Evolutionary conservation across 2,329 filamentous ascomycete genomes (phyloP).

Genomic region (Westerdykella aurantiaca): DNA sequence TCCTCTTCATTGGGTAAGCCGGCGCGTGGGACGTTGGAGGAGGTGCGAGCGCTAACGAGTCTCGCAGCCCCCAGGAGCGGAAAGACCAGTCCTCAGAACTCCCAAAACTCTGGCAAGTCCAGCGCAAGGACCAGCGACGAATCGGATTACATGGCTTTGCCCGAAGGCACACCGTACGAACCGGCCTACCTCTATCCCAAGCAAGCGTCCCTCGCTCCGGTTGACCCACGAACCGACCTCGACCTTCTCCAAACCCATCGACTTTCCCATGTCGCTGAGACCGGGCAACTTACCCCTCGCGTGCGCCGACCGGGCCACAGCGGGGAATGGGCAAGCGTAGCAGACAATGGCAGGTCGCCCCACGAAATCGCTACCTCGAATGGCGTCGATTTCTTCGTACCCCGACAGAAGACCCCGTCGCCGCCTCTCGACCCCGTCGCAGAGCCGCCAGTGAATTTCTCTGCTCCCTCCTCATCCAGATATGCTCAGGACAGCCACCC

Average conservation of each 20-base stretch:
- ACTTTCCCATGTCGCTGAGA: slow-evolving; percentile 47
- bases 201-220: slow-evolving; percentile 14
- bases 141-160: slow-evolving; percentile 30
- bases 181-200: slow-evolving; percentile 25
- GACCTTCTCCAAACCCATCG: slow-evolving; percentile 44
- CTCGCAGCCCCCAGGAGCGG: slow-evolving; percentile 11
- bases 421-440: slow-evolving; percentile 23
- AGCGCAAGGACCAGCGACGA: slow-evolving; percentile 33
- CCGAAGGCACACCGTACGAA: slow-evolving; percentile 29
- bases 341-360: slow-evolving; percentile 24
- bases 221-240: slow-evolving; percentile 32
- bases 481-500: slow-evolving; percentile 20
- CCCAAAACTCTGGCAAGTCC: slow-evolving; percentile 22
- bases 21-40: slow-evolving; percentile 2
- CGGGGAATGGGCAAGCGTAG: slow-evolving; percentile 35
- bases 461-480: slow-evolving; percentile 9
- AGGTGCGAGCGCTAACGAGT: slow-evolving; percentile 3
- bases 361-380: slow-evolving; percentile 21
- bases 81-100: slow-evolving; percentile 2
- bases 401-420: slow-evolving; percentile 32
- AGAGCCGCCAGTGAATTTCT: slow-evolving; percentile 12
- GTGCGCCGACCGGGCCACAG: slow-evolving; percentile 34
- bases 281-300: slow-evolving; percentile 43
- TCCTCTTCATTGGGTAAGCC: slow-evolving; percentile 26
- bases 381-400: slow-evolving; percentile 36